phyloP scores from a whole-genome alignment of 169 alveolate species.

The Plasmodium vinckei region DNA sequence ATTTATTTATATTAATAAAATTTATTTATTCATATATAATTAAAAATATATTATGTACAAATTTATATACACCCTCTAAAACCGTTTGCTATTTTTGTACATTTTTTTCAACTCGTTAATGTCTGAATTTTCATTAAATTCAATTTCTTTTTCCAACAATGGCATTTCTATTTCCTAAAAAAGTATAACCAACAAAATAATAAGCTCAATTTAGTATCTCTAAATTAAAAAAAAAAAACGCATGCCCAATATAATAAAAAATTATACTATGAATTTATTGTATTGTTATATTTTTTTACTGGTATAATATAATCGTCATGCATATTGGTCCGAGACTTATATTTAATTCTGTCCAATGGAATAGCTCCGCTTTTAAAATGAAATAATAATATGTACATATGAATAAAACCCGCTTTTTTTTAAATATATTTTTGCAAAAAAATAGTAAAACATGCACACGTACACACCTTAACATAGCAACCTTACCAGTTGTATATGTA shows the following conservation, averaged over 20 bases:
- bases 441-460: background rate
- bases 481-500: conserved; percentile 85
- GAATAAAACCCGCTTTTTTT: background rate
- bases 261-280: background rate
- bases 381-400: background rate
- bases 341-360: conserved; percentile 62
- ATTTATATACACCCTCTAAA: conserved; percentile 5
- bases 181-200: background rate
- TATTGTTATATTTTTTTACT: conserved; percentile 15
- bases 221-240: background rate
- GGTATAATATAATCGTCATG: conserved; percentile 70
- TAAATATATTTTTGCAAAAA: background rate
- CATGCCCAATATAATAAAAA: background rate
- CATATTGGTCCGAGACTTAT: conserved; percentile 32
- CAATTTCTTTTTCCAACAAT: conserved; percentile 38
- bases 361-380: conserved; percentile 42
- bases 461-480: background rate
- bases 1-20: conserved; percentile 60
- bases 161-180: conserved; percentile 69
- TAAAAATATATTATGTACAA: background rate
- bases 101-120: conserved; percentile 39
- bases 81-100: conserved; percentile 50
- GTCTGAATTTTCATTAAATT: conserved; percentile 66
- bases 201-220: background rate
- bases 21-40: conserved; percentile 51